Percentiles rank a stretch among this genome's conserved stretches.
Evolutionary conservation across 345 rosid species (phyloP).

Genomic region (Cardamine occulta): DNA sequence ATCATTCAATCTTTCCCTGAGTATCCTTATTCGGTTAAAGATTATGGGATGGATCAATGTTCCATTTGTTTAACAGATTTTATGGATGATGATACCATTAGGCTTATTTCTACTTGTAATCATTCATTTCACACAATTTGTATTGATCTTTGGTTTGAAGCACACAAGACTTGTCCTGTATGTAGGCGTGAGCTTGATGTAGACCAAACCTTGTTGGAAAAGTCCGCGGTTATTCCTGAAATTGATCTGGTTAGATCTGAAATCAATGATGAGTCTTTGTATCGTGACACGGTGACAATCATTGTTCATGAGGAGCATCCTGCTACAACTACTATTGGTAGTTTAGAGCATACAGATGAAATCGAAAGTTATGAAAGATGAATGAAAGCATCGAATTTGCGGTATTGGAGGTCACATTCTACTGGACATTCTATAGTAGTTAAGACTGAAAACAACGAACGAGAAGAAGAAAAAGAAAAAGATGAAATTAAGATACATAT

Average conservation of each 20-base stretch:
- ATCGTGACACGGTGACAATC: slow-evolving; percentile 25
- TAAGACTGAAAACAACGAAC: slow-evolving; percentile 31
- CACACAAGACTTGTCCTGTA: slow-evolving; percentile 83
- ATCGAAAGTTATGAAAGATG: slow-evolving; percentile 41
- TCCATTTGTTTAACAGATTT: slow-evolving; percentile 77
- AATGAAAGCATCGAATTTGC: slow-evolving; percentile 37
- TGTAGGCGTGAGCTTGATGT: slow-evolving; percentile 71
- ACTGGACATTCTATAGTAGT: slow-evolving; percentile 71
- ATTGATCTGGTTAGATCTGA: slow-evolving; percentile 15
- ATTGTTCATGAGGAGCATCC: slow-evolving; percentile 48
- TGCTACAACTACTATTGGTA: slow-evolving; percentile 16
- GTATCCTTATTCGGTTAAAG: slow-evolving; percentile 59
- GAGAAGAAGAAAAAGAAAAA: slow-evolving; percentile 22
- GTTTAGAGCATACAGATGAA: slow-evolving; percentile 41
- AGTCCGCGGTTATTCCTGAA: slow-evolving; percentile 12
- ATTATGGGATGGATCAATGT: slow-evolving; percentile 48
- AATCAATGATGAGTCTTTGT: slow-evolving; percentile 28
- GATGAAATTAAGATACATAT: slow-evolving; percentile 40
- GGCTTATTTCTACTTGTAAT: slow-evolving; percentile 71
- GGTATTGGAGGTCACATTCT: slow-evolving; percentile 64
- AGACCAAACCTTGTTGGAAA: slow-evolving; percentile 22
- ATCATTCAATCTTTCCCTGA: slow-evolving; percentile 62
- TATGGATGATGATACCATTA: slow-evolving; percentile 61
- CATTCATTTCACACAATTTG: slow-evolving; percentile 85
- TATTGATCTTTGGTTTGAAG: slow-evolving; percentile 82